Base-by-base conservation (phyloP, 176 grass and related monocot species). In the Cenchrus americanus region DNA sequence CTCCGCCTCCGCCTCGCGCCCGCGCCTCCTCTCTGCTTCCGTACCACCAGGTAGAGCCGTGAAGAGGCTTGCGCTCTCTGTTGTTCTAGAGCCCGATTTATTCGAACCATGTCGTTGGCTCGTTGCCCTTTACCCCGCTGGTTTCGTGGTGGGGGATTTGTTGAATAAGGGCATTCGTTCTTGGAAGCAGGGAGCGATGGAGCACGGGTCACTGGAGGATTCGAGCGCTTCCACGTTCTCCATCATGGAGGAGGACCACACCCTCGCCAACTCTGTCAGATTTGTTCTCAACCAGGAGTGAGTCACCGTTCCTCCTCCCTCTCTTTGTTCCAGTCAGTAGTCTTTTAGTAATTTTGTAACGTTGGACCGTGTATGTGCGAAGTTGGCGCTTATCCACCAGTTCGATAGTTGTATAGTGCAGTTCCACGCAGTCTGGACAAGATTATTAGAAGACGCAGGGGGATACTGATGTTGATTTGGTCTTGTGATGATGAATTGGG, bases 261-360 rank as follows among this genome's bases (percentile, higher is more conserved):
- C 89, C 2, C 85, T 97, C 24, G 92, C 92, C 21, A 97, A 97
- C 84, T 90, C 94, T 30, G 87, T 86, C 58, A 90, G 87, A 94
- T 94, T 89, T 23, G 80, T 84, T 24, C 90, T 97, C 65, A 97
- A 97, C 91, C 94, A 94, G 80, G 92, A 97, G 94, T 93, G 24
- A 97, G 94, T 93, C 17, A 10, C 15, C 18, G 22, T 34, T 70
- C 71, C 19, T 48, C 47, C 7, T 50, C 77, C 40, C 10, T 5
- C n/a, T n/a, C n/a, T n/a, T n/a, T 17, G 22, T 24, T 55, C 27
- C 72, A 53, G 34, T 75, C 15, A 7, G 72, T 19, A 40, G 8
- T 34, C 34, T 37, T 64, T 80, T 34, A 9, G 10, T 6, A 37
- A 37, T 37, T 37, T 37, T 37, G 10, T 30, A 52, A 65, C 26